Conservation (phyloP, 2,329 filamentous ascomycete genomes). For the Exserohilum turcica region DNA sequence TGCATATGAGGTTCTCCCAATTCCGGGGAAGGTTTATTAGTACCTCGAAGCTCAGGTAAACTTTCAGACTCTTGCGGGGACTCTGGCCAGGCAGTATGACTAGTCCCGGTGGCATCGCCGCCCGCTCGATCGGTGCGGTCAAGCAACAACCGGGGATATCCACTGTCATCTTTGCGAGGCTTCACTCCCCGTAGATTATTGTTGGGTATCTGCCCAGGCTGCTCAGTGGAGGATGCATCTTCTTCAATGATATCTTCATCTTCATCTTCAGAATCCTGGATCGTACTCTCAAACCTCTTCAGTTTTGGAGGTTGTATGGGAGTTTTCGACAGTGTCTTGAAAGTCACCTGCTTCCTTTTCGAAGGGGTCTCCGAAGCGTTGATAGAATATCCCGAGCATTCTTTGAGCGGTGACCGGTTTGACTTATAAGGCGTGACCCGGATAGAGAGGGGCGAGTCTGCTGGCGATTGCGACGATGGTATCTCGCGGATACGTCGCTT, state of each 20-base stretch:
- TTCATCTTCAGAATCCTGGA: constrained; percentile 45
- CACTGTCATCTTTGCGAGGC: constrained; percentile 18
- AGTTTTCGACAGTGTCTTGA: constrained; percentile 21
- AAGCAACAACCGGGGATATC: constrained; percentile 36
- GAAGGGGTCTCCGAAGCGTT: constrained; percentile 32
- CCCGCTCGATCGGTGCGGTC: constrained; percentile 35
- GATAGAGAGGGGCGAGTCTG: constrained; percentile 38
- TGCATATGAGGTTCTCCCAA: constrained; percentile 20
- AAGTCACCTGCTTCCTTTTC: constrained; percentile 39
- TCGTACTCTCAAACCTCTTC: constrained; percentile 35
- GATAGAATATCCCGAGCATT: constrained; percentile 16
- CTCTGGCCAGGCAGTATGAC: not conserved
- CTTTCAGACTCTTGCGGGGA: constrained; percentile 17
- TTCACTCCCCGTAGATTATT: not conserved
- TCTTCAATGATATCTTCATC: constrained; percentile 30
- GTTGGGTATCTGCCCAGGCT: constrained; percentile 9
- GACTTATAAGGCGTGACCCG: constrained; percentile 29
- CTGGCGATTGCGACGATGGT: constrained; percentile 44
- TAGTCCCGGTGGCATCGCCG: constrained; percentile 16
- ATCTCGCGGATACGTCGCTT: constrained; percentile 40
- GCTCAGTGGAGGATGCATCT: constrained; percentile 7
- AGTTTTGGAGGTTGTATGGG: constrained; percentile 20
- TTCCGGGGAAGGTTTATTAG: constrained; percentile 23
- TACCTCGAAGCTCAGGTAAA: not conserved
- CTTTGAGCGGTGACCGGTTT: constrained; percentile 21